phyloP scores from a whole-genome alignment of 2,329 filamentous ascomycete genomes.

The Drechslerella dactyloides region DNA sequence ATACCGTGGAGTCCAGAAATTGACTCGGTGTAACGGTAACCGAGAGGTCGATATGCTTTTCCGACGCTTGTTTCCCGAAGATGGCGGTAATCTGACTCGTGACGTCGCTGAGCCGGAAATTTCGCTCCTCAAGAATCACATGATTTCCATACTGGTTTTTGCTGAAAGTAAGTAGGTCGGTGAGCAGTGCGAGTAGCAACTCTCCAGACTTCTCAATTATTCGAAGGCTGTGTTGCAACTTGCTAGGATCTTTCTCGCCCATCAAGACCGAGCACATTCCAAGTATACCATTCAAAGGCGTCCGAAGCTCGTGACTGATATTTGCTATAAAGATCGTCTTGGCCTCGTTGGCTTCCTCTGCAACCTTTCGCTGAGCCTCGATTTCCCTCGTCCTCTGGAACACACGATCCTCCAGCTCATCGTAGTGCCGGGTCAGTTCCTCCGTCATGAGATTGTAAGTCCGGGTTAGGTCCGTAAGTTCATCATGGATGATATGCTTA shows the following conservation, averaged over 20 bases:
- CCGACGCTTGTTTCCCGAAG: constrained; percentile 86
- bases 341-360: constrained; percentile 86
- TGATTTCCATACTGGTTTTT: constrained; percentile 93
- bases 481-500: constrained; percentile 79
- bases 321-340: constrained; percentile 98
- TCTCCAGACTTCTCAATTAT: constrained; percentile 90
- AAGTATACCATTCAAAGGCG: constrained; percentile 91
- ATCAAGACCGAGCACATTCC: constrained; percentile 93
- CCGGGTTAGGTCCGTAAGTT: constrained; percentile 72
- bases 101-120: constrained; percentile 84
- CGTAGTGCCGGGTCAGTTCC: constrained; percentile 85
- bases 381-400: constrained; percentile 81
- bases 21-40: constrained; percentile 66
- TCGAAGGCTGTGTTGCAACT: constrained; percentile 81
- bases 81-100: constrained; percentile 81
- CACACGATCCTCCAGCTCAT: constrained; percentile 81
- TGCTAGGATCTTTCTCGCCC: constrained; percentile 80
- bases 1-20: constrained; percentile 76
- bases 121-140: constrained; percentile 76
- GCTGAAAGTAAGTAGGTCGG: constrained; percentile 88
- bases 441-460: constrained; percentile 96
- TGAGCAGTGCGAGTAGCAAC: constrained; percentile 80
- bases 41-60: constrained; percentile 75
- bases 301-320: constrained; percentile 86
- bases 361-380: constrained; percentile 69